Percentiles rank a stretch among this genome's conserved stretches.
Conservation (phyloP, 2,329 filamentous ascomycete genomes). For the Neurospora sp. region DNA sequence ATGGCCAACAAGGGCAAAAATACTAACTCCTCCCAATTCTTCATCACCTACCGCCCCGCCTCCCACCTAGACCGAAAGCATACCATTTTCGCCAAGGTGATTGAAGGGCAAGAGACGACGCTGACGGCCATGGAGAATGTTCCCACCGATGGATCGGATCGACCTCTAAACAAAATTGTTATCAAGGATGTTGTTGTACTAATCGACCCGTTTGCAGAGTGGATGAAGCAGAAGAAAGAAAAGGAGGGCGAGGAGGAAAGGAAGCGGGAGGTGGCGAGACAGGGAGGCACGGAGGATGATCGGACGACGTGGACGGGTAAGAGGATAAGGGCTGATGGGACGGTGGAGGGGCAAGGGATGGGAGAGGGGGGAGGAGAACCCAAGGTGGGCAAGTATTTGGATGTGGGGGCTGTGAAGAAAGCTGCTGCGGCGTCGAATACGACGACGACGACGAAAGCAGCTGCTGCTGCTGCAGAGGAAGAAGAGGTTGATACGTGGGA, state of each 20-base stretch:
- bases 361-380: constrained; percentile 26
- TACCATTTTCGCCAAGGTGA: constrained; percentile 86
- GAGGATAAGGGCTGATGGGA: constrained; percentile 61
- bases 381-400: constrained; percentile 71
- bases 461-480: constrained; percentile 23
- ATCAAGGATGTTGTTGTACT: constrained; percentile 81
- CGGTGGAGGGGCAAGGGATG: constrained; percentile 31
- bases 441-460: constrained; percentile 4
- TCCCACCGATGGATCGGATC: constrained; percentile 55
- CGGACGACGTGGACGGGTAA: constrained; percentile 95
- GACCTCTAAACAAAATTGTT: constrained; percentile 66
- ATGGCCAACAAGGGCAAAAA: constrained; percentile 99
- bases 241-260: constrained; percentile 47
- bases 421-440: not conserved
- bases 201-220: constrained; percentile 92
- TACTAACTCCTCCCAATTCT: constrained; percentile 91
- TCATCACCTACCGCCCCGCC: constrained; percentile 78
- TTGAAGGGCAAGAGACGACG: constrained; percentile 58
- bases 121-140: constrained; percentile 68
- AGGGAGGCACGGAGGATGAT: constrained; percentile 76
- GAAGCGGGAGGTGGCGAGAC: constrained; percentile 50
- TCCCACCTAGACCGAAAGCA: constrained; percentile 90
- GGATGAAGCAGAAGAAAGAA: constrained; percentile 62
- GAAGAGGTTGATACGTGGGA: constrained; percentile 51
- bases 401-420: constrained; percentile 35